Base-by-base conservation (phyloP, 805 yeast genomes). In the Ogataea populi-albae region DNA sequence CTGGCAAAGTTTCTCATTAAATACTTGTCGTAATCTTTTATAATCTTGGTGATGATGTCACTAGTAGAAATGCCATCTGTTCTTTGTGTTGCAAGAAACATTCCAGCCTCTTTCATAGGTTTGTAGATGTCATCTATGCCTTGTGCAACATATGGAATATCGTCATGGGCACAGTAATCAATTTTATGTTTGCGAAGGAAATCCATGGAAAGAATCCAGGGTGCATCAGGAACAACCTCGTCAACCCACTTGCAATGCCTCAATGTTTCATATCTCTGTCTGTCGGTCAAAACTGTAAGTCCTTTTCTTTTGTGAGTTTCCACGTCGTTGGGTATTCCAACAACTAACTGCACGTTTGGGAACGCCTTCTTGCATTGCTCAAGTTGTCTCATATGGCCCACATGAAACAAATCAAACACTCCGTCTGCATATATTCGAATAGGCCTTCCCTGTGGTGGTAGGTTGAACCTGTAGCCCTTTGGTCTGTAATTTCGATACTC, bases 161-260 rank as follows among this genome's bases (percentile, higher is more conserved):
- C 98, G 65, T 93, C 98, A 62, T 93, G 98, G 2, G 98, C 98
- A 42, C 91, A 96, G 54, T 87, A 93, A 61, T 93, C 98, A 48
- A 93, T 87, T 36, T 79, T 68, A 62, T 93, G 96, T 49, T 82
- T 63, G 31, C 67, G 67, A 47, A 93, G 63, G 52, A 93, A 93
- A 29, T 82, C 87, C 36, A 87, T 77, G 3, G 88, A 83, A 18
- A 93, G 88, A 49, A 84, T 76, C 98, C 98, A 93, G 10, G 98
- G 98, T 2, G 97, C 96, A 59, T 86, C 69, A 19, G 91, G 88
- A 36, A 93, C 71, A 19, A 93, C 98, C 60, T 93, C 98, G 59
- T 93, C 98, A 17, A 93, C 98, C 98, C 98, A 93, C 52, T 71
- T 79, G 62, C 98, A 93, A 63, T 93, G 98, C 41, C 75, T 74